Evolutionary conservation across 345 rosid species (phyloP), one percentile per base, ranked within the genome.

Genomic region (Pelargonium nanum): DNA sequence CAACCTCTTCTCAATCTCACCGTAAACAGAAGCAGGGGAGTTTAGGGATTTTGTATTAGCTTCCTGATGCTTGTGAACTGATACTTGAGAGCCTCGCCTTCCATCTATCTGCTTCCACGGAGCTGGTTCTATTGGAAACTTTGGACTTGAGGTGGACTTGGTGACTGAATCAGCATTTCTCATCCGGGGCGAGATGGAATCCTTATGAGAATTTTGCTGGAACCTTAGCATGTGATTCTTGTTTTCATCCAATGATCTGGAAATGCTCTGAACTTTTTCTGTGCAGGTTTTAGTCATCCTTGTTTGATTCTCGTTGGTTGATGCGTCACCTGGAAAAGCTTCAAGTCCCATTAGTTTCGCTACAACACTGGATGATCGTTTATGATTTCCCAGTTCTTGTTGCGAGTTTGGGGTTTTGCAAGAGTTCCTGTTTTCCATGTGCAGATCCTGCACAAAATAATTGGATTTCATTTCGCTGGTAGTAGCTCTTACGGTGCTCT

Each of bases 261-360:
- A 60, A 58, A 57, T 52, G 24, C 68, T 57, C 58, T 74, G 61
- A 23, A 51, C 62, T 63, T 75, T 77, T 51, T 64, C 63, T 4
- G 53, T 55, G 26, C 60, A 21, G 59, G 70, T 64, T 59, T 66
- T 58, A 26, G 45, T 56, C 24, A 64, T 66, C 53, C 58, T 58
- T 10, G 60, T 61, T 44, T 60, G 78, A 66, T 65, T 60, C 26
- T 53, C 58, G 9, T 52, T 68, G 53, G 56, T 28, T 16, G 67
- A 56, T 63, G 28, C 57, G 40, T 82, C 55, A 60, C 77, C 81
- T 40, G 87, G 85, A 48, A 77, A 65, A 65, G 69, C 69, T 62
- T 90, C 99, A 61, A 94, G 76, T 22, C 99, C 97, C 97, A 90
- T 93, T 72, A 93, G 58, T 78, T 81, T 90, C 19, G 89, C 97